Conservation (phyloP, 805 yeast species). For the Metschnikowia koreensis region DNA sequence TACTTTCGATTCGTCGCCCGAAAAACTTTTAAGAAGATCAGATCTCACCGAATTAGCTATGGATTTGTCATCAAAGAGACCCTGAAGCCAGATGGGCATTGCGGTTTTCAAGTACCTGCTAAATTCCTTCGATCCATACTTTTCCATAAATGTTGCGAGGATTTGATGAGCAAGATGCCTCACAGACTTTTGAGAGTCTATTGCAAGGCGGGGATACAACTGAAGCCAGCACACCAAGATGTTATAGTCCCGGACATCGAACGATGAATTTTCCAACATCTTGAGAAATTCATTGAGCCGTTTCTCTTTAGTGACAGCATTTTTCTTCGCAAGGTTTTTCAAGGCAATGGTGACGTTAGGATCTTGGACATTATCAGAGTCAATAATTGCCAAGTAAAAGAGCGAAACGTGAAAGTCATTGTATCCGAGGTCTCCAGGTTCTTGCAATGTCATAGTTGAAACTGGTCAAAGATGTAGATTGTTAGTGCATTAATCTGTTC, state of each 20-base stretch:
- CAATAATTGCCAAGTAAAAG: constrained; percentile 78
- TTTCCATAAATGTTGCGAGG: constrained; percentile 47
- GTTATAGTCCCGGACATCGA: constrained; percentile 44
- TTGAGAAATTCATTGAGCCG: constrained; percentile 54
- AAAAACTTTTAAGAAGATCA: constrained; percentile 54
- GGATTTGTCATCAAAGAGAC: constrained; percentile 67
- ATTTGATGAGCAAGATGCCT: constrained; percentile 62
- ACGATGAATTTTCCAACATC: constrained; percentile 32
- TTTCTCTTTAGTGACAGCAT: constrained; percentile 80
- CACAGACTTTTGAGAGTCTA: constrained; percentile 66
- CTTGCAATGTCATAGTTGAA: constrained; percentile 7
- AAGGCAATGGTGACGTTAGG: constrained; percentile 63
- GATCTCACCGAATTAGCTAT: constrained; percentile 52
- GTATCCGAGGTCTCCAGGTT: constrained; percentile 20
- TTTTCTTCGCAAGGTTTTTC: constrained; percentile 74
- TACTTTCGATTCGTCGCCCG: constrained; percentile 49
- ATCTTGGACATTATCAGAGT: constrained; percentile 31
- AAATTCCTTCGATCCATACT: constrained; percentile 55
- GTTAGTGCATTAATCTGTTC: background rate
- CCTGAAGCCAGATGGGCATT: constrained; percentile 71
- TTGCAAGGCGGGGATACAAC: constrained; percentile 73
- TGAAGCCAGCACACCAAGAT: constrained; percentile 72
- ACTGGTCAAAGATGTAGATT: constrained; percentile 1
- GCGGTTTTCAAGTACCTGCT: constrained; percentile 68
- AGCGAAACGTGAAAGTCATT: constrained; percentile 38